These are phyloP conservation scores for Diaporthe sp. DNA, from an alignment of 2,329 filamentous ascomycete genomes.

Conservation along the genomic window DNA sequence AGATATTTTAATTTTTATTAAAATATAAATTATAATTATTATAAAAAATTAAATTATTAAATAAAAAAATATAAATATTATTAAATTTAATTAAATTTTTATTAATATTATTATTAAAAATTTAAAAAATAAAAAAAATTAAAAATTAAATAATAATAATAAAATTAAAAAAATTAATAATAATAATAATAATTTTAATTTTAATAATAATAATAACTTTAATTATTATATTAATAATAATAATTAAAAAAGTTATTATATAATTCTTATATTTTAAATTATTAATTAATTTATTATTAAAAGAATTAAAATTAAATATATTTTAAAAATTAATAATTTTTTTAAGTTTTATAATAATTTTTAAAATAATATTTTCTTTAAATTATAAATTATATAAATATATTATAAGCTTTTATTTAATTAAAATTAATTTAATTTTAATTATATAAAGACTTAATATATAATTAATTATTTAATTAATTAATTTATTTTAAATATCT, in stretches of 20 bases:
- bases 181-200: neutral
- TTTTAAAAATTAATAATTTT: neutral
- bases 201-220: neutral
- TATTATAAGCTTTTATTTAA: neutral
- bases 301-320: neutral
- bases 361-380: neutral
- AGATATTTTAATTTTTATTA: neutral
- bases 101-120: neutral
- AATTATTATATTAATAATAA: neutral
- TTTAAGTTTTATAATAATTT: neutral
- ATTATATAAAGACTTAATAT: neutral
- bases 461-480: neutral
- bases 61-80: neutral
- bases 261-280: too few relatives aligned
- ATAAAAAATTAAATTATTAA: neutral
- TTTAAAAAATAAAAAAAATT: neutral
- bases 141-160: neutral
- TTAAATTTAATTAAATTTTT: neutral
- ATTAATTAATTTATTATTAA: neutral
- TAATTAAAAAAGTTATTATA: neutral
- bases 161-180: neutral
- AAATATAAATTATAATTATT: neutral
- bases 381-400: neutral
- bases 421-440: neutral
- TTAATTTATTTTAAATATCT: neutral